Percentiles rank a stretch among this genome's conserved stretches.
Evolutionary conservation across 257 asterid genomes (phyloP).

Genomic region (Scutellaria minor): DNA sequence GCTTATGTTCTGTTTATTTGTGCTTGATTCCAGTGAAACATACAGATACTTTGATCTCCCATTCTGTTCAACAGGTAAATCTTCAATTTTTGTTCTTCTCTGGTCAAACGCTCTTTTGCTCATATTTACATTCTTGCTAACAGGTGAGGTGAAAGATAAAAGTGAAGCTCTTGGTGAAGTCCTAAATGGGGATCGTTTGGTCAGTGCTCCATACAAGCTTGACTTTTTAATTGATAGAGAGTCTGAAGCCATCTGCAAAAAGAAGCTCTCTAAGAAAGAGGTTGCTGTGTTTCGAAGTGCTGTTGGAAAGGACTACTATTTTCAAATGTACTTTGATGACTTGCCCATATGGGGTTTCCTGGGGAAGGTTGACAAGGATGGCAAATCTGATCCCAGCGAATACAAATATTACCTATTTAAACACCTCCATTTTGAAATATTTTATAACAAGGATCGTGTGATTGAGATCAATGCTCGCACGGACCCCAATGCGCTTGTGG

Average conservation of each 20-base stretch:
- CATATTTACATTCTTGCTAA: slow-evolving; percentile 26
- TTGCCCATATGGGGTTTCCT: slow-evolving; percentile 82
- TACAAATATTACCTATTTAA: slow-evolving; percentile 64
- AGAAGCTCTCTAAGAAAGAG: slow-evolving; percentile 57
- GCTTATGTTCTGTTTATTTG: slow-evolving; percentile 32
- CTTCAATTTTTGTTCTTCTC: background rate
- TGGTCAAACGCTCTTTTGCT: slow-evolving; percentile 6
- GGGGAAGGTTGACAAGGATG: slow-evolving; percentile 73
- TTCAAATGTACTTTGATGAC: slow-evolving; percentile 83
- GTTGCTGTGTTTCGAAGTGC: slow-evolving; percentile 67
- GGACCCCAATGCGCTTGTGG: slow-evolving; percentile 67
- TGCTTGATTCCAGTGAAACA: slow-evolving; percentile 60
- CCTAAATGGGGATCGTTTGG: slow-evolving; percentile 69
- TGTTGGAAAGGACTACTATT: slow-evolving; percentile 72
- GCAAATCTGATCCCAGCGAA: slow-evolving; percentile 63
- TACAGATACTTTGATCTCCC: slow-evolving; percentile 80
- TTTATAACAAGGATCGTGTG: slow-evolving; percentile 68
- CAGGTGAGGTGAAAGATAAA: slow-evolving; percentile 76
- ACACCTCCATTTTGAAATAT: slow-evolving; percentile 70
- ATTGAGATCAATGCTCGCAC: slow-evolving; percentile 74
- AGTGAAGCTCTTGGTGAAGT: slow-evolving; percentile 78
- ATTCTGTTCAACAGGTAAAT: slow-evolving; percentile 70
- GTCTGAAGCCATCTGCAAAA: slow-evolving; percentile 60
- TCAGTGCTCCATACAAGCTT: slow-evolving; percentile 73
- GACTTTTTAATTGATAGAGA: slow-evolving; percentile 73